phyloP scores from a whole-genome alignment of 2,329 filamentous ascomycete species.

The Rutstroemia sp. region DNA sequence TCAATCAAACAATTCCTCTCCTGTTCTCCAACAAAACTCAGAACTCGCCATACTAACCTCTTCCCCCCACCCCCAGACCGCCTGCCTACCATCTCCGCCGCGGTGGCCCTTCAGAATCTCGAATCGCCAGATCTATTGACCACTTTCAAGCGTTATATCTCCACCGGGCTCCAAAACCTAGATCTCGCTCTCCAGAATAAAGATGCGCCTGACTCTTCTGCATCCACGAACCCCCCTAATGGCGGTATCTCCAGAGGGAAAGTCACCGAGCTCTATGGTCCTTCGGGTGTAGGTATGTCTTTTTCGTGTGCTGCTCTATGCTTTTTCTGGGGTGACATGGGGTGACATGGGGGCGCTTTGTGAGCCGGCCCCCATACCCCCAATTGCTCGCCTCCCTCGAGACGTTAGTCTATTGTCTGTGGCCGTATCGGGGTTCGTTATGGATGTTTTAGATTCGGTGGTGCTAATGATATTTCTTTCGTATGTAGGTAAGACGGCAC shows the following conservation, averaged over 20 bases:
- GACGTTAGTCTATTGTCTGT: too few relatives aligned
- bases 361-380: too few relatives aligned
- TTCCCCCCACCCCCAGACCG: constrained; percentile 46
- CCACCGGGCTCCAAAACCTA: constrained; percentile 48
- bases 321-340: too few relatives aligned
- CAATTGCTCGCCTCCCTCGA: too few relatives aligned
- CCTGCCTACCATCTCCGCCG: constrained; percentile 69
- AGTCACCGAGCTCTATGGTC: constrained; percentile 82
- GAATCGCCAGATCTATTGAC: constrained; percentile 28
- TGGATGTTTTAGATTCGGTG: too few relatives aligned
- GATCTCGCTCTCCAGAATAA: constrained; percentile 40
- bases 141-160: constrained; percentile 42
- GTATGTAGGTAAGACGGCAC: constrained; percentile 74
- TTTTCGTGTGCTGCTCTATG: too few relatives aligned
- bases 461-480: constrained; percentile 42
- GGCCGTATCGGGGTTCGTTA: too few relatives aligned
- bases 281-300: constrained; percentile 52
- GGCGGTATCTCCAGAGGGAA: constrained; percentile 68
- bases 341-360: too few relatives aligned
- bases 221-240: constrained; percentile 13
- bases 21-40: background rate
- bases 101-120: constrained; percentile 59
- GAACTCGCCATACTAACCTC: constrained; percentile 6
- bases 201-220: constrained; percentile 3
- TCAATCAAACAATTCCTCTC: background rate